A percentile compares a stretch with the other conserved stretches of the same genome.
Evolutionary conservation across 1,284 basidiomycete genomes (phyloP).

Genomic region (Tilletia indica): DNA sequence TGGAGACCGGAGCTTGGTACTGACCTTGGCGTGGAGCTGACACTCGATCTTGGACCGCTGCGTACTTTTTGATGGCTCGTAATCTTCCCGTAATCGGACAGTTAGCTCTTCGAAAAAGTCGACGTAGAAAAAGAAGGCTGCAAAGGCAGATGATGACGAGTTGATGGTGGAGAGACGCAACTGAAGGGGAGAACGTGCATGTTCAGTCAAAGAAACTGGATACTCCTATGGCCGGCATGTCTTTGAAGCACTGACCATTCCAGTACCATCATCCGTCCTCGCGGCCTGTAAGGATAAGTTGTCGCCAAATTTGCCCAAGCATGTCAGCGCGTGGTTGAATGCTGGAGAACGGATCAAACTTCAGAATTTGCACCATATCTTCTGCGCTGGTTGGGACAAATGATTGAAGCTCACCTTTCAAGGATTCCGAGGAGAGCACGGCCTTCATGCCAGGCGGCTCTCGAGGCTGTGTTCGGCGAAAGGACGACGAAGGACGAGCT

Average conservation of each 20-base stretch:
- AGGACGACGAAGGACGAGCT: neutral
- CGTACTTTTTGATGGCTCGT: neutral
- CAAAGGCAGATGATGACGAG: constrained; percentile 15
- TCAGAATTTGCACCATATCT: neutral
- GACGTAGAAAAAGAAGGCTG: constrained; percentile 14
- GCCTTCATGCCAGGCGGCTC: constrained; percentile 11
- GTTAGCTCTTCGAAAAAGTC: constrained; percentile 2
- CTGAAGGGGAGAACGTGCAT: neutral
- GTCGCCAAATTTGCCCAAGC: constrained; percentile 18
- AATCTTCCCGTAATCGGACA: constrained; percentile 1
- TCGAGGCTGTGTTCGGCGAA: constrained; percentile 1
- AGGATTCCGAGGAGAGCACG: neutral
- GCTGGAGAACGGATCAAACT: neutral
- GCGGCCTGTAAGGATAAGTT: constrained; percentile 14
- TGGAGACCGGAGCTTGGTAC: neutral
- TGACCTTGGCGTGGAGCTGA: constrained; percentile 18
- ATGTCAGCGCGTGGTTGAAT: constrained; percentile 8
- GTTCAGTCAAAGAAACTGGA: neutral
- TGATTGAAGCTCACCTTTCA: constrained; percentile 1
- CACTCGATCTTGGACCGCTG: constrained; percentile 6
- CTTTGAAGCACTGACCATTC: neutral
- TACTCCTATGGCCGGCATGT: too few relatives aligned
- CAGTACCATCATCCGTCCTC: neutral
- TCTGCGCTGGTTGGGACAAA: too few relatives aligned
- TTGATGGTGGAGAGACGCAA: constrained; percentile 14